phyloP scores from a whole-genome alignment of 257 asterid species.

The Hygrophila difformis region DNA sequence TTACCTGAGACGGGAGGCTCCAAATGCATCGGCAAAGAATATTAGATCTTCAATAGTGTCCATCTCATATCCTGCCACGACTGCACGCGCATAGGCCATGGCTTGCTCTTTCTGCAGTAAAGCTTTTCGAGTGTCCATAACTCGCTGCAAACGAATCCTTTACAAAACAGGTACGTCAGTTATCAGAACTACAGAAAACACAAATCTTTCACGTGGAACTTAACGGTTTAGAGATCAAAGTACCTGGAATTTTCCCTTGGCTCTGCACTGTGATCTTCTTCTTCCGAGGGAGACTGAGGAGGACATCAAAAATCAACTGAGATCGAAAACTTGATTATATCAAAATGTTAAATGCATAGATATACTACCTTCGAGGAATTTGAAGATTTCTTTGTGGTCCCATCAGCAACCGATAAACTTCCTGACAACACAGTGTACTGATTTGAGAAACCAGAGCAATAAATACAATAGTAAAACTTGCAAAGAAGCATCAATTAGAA shows the following conservation, averaged over 20 bases:
- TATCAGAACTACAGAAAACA: conserved; percentile 1
- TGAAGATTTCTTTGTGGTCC: conserved; percentile 32
- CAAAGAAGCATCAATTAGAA: neutral
- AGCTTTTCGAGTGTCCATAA: conserved; percentile 70
- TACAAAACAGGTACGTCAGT: conserved; percentile 15
- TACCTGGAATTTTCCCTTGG: conserved; percentile 70
- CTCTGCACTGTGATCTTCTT: conserved; percentile 35
- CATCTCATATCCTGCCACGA: conserved; percentile 79
- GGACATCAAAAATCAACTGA: conserved; percentile 10
- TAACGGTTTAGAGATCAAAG: conserved; percentile 12
- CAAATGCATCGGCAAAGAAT: conserved; percentile 72
- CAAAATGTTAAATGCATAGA: neutral
- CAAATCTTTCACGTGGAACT: neutral
- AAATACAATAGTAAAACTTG: neutral
- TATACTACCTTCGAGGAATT: conserved; percentile 43
- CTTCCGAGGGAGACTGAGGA: conserved; percentile 36
- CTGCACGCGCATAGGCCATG: conserved; percentile 91
- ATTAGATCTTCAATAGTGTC: conserved; percentile 62
- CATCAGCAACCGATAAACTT: conserved; percentile 34
- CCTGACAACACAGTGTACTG: conserved; percentile 21
- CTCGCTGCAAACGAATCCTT: conserved; percentile 62
- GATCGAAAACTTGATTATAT: conserved; percentile 9
- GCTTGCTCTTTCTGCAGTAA: conserved; percentile 79
- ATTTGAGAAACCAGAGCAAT: conserved; percentile 2
- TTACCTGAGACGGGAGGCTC: conserved; percentile 79